These are phyloP conservation scores for Fusarium sp. DNA, from an alignment of 2,329 filamentous ascomycete species.

Conservation along the genomic window DNA sequence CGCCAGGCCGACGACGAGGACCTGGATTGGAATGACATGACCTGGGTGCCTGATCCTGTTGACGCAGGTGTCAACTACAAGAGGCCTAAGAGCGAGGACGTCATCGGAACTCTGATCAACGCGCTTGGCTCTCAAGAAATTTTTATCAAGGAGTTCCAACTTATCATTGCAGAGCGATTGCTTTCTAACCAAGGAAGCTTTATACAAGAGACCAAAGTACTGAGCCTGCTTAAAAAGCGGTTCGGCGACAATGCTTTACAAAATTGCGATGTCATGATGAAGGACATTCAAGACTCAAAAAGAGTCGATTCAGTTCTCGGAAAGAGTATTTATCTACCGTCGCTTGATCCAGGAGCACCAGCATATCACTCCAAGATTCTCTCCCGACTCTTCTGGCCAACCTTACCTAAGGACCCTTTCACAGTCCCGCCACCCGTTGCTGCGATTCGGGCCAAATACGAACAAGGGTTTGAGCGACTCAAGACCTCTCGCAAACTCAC, in stretches of 20 bases:
- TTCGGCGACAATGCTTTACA: constrained; percentile 89
- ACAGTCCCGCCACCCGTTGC: constrained; percentile 66
- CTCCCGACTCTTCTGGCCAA: constrained; percentile 93
- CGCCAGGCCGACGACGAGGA: constrained; percentile 70
- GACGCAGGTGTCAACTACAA: constrained; percentile 94
- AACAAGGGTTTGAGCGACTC: constrained; percentile 77
- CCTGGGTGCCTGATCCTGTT: constrained; percentile 90
- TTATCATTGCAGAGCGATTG: constrained; percentile 85
- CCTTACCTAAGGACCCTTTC: constrained; percentile 76
- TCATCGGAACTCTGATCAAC: constrained; percentile 89
- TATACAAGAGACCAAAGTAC: constrained; percentile 81
- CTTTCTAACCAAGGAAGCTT: constrained; percentile 73
- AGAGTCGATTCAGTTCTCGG: constrained; percentile 75
- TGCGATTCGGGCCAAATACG: constrained; percentile 74
- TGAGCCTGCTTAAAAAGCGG: constrained; percentile 86
- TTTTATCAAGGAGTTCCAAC: constrained; percentile 94
- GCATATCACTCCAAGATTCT: constrained; percentile 83
- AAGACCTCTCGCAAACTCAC: constrained; percentile 87
- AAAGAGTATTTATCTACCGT: constrained; percentile 46
- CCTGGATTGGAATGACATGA: constrained; percentile 90
- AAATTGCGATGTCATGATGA: constrained; percentile 96
- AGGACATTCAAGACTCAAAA: constrained; percentile 86
- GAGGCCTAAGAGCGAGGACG: constrained; percentile 86
- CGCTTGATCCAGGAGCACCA: constrained; percentile 28
- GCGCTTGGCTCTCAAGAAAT: constrained; percentile 89